A percentile compares a stretch with the other conserved stretches of the same genome.
Conservation (phyloP, 176 grass and related monocot species). For the Carex kokanica region DNA sequence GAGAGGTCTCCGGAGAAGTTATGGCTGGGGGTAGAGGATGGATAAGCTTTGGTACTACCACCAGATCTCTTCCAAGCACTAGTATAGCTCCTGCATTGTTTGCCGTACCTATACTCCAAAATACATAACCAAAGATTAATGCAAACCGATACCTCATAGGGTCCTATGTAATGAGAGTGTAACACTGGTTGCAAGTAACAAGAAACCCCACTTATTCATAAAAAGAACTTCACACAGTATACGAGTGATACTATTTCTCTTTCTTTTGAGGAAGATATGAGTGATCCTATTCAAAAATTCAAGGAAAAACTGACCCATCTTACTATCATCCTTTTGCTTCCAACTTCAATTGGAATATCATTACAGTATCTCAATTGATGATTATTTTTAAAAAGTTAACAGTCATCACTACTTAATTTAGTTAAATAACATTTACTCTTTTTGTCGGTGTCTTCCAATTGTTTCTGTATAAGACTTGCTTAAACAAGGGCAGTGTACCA, state of each 20-base stretch:
- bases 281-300: not conserved
- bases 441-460: not conserved
- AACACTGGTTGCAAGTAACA: too few relatives aligned
- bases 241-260: too few relatives aligned
- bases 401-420: not conserved
- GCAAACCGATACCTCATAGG: not conserved
- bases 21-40: constrained; percentile 97
- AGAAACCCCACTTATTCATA: too few relatives aligned
- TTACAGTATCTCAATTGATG: not conserved
- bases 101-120: constrained; percentile 68
- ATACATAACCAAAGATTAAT: constrained; percentile 22
- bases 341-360: not conserved
- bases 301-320: not conserved
- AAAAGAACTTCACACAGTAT: too few relatives aligned
- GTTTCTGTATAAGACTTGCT: not conserved
- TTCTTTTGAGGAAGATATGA: not conserved
- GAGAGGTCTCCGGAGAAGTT: constrained; percentile 82
- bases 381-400: not conserved
- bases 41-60: constrained; percentile 96
- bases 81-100: constrained; percentile 98
- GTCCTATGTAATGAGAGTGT: too few relatives aligned
- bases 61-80: constrained; percentile 98
- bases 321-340: not conserved
- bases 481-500: not conserved
- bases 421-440: not conserved